Conservation (phyloP, 345 rosid species). For the Theobroma cacao region DNA sequence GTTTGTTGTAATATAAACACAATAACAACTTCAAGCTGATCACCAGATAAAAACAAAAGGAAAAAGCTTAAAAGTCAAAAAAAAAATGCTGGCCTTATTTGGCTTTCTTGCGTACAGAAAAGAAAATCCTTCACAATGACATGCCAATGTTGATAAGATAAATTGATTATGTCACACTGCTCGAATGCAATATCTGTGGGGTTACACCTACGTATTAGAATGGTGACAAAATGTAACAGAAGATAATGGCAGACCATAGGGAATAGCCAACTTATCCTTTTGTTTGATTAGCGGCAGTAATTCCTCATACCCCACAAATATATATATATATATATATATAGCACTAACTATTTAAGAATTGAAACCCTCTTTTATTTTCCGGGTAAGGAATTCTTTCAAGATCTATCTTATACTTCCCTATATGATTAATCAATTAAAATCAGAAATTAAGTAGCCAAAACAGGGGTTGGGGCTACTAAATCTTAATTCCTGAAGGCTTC, state of each 20-base stretch:
- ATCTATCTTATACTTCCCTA: not conserved
- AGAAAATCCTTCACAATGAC: not conserved
- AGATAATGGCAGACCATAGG: slow-evolving; percentile 2
- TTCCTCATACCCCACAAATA: not conserved
- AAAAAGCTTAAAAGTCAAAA: not conserved
- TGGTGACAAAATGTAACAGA: not conserved
- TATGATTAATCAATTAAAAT: not conserved
- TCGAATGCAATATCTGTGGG: not conserved
- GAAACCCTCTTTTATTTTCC: not conserved
- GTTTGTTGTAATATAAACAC: not conserved
- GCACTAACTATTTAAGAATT: not conserved
- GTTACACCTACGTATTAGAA: not conserved
- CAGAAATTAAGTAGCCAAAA: not conserved
- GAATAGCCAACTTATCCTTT: not conserved
- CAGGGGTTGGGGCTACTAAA: not conserved
- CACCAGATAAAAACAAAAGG: not conserved
- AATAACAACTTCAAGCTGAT: not conserved
- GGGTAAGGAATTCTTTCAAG: not conserved
- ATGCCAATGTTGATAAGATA: slow-evolving; percentile 10
- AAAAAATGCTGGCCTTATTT: not conserved
- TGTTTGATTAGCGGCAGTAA: not conserved
- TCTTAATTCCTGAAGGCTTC: not conserved
- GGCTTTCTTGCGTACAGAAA: not conserved
- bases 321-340: not conserved
- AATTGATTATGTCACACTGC: not conserved